phyloP scores from a whole-genome alignment of 2,329 filamentous ascomycete species.

The Tolypocladium guangdongense region DNA sequence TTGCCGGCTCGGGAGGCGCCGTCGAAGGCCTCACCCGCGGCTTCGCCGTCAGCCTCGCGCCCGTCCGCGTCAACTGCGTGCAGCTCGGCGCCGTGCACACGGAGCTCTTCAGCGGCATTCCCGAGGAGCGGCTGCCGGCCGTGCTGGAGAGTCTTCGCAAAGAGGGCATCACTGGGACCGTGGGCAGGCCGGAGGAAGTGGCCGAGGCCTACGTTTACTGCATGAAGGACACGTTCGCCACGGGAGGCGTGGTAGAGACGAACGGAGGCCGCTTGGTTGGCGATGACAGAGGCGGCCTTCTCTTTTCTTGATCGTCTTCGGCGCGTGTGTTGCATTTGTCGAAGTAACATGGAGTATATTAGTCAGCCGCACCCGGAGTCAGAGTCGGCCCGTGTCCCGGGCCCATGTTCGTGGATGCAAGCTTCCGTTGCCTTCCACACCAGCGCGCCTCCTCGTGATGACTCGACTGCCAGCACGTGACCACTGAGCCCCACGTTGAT shows the following conservation, averaged over 20 bases:
- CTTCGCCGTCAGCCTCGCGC: constrained; percentile 52
- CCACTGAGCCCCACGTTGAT: neutral
- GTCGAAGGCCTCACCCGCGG: constrained; percentile 40
- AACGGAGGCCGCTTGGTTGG: constrained; percentile 14
- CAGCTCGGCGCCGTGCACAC: constrained; percentile 43
- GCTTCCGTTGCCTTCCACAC: too few relatives aligned
- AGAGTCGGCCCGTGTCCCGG: too few relatives aligned
- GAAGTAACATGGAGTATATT: too few relatives aligned
- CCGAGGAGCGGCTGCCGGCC: constrained; percentile 5
- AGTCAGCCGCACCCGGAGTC: too few relatives aligned
- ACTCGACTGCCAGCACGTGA: neutral
- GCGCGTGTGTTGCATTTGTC: neutral
- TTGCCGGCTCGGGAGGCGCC: constrained; percentile 37
- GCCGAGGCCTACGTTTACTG: constrained; percentile 32
- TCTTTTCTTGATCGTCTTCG: neutral
- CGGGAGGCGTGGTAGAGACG: constrained; percentile 18
- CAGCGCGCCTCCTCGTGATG: neutral
- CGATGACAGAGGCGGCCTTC: constrained; percentile 4
- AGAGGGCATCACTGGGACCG: constrained; percentile 9
- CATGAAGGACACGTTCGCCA: constrained; percentile 29
- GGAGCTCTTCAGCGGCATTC: constrained; percentile 19
- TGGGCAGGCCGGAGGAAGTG: constrained; percentile 25
- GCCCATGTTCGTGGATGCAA: too few relatives aligned
- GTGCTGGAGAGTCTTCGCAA: constrained; percentile 7
- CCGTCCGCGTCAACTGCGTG: constrained; percentile 53